A percentile compares a stretch with the other conserved stretches of the same genome.
phyloP scores from a whole-genome alignment of 768 basidiomycete species.

The Tulasnella sp. region DNA sequence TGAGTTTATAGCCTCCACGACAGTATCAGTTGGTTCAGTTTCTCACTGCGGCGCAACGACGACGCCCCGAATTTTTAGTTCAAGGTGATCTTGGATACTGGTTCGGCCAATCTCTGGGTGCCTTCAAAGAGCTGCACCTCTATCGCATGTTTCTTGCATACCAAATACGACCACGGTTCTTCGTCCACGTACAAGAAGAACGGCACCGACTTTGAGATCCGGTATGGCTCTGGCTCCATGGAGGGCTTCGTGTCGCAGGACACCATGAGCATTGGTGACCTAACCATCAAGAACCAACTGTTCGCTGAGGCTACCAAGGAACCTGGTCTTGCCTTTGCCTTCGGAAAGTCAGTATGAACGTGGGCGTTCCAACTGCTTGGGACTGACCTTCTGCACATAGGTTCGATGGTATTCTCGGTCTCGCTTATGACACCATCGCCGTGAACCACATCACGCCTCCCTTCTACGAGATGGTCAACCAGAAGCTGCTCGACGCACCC shows the following conservation, averaged over 20 bases:
- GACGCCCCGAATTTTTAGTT: constrained; percentile 47
- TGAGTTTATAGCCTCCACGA: constrained; percentile 41
- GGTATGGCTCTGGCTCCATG: constrained; percentile 95
- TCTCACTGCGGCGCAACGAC: background rate
- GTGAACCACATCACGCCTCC: constrained; percentile 92
- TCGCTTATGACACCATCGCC: constrained; percentile 91
- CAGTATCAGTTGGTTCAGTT: background rate
- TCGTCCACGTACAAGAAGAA: constrained; percentile 89
- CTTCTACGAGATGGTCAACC: constrained; percentile 87
- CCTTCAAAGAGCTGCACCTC: constrained; percentile 77
- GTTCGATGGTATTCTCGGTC: constrained; percentile 93
- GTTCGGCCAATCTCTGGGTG: constrained; percentile 81
- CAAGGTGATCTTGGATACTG: constrained; percentile 72
- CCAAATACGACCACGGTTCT: constrained; percentile 76
- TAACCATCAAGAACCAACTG: constrained; percentile 67
- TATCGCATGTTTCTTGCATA: constrained; percentile 90
- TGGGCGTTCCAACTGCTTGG: background rate
- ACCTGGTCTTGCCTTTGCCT: constrained; percentile 95
- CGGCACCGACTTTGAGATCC: constrained; percentile 83
- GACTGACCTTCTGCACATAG: constrained; percentile 42
- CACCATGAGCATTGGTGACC: constrained; percentile 71
- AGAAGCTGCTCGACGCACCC: constrained; percentile 73
- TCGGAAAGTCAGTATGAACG: constrained; percentile 67
- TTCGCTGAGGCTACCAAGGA: constrained; percentile 97
- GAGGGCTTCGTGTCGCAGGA: constrained; percentile 93